Base-by-base conservation (phyloP, 2,329 filamentous ascomycete genomes). In the Endoconidiophora polonica region DNA sequence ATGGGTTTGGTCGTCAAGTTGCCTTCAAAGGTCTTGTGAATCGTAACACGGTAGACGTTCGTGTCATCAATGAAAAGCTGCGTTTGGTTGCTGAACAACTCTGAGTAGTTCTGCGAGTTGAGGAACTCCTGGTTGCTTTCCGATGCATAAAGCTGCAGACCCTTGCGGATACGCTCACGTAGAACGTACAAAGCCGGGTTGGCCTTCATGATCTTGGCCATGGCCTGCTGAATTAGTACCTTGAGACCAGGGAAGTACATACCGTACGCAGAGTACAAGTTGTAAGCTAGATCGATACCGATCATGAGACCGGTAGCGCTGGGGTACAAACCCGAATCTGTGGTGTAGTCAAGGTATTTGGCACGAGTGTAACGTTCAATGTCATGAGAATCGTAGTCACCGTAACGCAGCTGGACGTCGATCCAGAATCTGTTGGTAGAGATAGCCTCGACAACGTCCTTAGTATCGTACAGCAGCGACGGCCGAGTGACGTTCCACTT, bases 141-240 rank as follows among this genome's bases (percentile, higher is more conserved):
- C 0, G 90, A 96, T 2, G 91, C 91, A 60, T 98, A 98, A 12
- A 98, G 73, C 68, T 98, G 91, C 53, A 98, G 76, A 73, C 91
- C 91, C 72, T 98, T 98, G 56, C 93, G 79, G 56, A 98, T 98
- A 75, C 91, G 91, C 69, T 98, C 91, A 53, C 91, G 84, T 53
- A 98, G 70, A 47, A 98, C 91, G 63, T 96, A 98, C 29, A 98
- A 68, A 2, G 91, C 91, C 14, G 91, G 91, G 61, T 98, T 98
- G 37, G 91, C 90, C 68, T 98, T 98, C 91, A 98, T 98, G 62
- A 98, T 79, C 79, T 98, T 98, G 45, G 87, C 87, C 93, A 98
- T 98, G 4, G 93, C 91, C 64, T 96, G 90, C 65, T 98, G 93
- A 23, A 98, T 72, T 22, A 98, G 76, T 44, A 87, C 83, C 73